Conservation (phyloP, 2,329 filamentous ascomycete genomes). For the Talaromyces sp. region DNA sequence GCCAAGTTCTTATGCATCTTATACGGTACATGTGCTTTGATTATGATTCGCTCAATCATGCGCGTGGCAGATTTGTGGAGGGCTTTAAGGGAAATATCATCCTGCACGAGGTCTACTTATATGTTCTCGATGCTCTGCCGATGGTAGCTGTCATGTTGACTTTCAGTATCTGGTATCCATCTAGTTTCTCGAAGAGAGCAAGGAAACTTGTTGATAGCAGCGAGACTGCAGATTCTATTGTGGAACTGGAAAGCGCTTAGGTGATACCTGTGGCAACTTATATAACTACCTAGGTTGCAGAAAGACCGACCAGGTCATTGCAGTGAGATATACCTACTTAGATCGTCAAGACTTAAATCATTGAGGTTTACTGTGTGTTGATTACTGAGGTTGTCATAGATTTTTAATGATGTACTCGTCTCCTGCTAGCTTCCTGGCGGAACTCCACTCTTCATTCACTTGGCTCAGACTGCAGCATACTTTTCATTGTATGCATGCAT, state of each 20-base stretch:
- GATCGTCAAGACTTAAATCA: no score
- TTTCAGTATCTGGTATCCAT: neutral
- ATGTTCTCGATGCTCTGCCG: neutral
- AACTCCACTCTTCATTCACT: constrained; percentile 26
- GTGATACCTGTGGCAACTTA: no score
- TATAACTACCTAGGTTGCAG: no score
- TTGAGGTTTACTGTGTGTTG: no score
- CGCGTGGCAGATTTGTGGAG: neutral
- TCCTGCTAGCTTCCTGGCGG: constrained; percentile 27
- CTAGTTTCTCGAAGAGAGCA: neutral
- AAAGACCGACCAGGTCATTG: no score
- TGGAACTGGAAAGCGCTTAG: no score
- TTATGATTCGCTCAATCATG: no score
- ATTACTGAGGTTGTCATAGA: no score
- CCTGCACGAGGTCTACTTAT: neutral
- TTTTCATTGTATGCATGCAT: neutral
- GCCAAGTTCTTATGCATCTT: no score
- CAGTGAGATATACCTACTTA: no score
- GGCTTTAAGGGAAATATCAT: neutral
- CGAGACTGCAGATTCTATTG: no score
- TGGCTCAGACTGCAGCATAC: constrained; percentile 14
- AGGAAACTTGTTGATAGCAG: neutral
- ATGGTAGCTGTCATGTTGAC: neutral
- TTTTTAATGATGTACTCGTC: constrained; percentile 29
- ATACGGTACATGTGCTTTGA: no score